Conservation (phyloP, 108 stramenopile genomes). For the Cyclotella atomus region DNA sequence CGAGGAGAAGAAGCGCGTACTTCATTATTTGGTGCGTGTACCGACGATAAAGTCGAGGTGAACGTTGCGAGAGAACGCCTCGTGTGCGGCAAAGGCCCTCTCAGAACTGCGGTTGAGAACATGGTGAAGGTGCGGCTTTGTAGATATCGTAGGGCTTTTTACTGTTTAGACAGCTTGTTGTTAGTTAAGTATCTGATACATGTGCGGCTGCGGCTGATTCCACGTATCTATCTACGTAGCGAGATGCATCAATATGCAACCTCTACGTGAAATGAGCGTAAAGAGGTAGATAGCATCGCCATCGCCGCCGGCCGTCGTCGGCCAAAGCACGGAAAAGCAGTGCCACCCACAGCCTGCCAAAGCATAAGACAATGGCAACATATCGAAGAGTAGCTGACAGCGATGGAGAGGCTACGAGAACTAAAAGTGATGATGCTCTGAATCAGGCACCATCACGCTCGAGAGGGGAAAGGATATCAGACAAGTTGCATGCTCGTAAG, state of each 20-base stretch:
- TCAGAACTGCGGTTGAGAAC: neutral
- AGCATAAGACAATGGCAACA: neutral
- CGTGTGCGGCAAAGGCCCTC: neutral
- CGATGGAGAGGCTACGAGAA: neutral
- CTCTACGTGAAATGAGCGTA: no score
- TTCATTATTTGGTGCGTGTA: neutral
- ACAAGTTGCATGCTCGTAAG: constrained; percentile 63
- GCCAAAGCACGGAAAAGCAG: neutral
- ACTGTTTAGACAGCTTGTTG: no score
- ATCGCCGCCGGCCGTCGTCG: no score
- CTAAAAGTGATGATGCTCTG: neutral
- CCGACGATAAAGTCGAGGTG: neutral
- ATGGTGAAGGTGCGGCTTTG: no score
- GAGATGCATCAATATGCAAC: no score
- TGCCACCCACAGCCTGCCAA: neutral
- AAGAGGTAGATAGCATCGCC: no score
- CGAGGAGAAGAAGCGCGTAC: neutral
- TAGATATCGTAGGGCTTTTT: no score
- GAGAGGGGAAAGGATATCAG: constrained; percentile 48
- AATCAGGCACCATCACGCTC: constrained; percentile 7
- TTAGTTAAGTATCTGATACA: no score
- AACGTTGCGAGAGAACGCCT: neutral
- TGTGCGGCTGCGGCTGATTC: no score
- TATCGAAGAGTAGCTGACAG: constrained; percentile 14
- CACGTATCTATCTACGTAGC: no score